Conservation (phyloP, 1,284 basidiomycete species). For the Ustilago trichophora region DNA sequence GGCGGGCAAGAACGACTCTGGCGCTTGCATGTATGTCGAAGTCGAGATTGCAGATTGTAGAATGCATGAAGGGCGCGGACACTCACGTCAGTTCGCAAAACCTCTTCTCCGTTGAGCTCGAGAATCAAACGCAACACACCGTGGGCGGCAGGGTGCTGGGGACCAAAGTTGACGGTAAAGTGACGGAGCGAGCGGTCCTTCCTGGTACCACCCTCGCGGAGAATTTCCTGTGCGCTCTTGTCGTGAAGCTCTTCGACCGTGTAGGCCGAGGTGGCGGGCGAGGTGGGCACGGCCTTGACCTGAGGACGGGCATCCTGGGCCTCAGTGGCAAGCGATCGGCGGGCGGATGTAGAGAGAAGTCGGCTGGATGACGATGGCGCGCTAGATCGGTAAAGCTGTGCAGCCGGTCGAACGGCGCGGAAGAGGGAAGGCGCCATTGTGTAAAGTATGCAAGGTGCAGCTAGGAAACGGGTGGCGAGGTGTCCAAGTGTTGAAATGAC, state of each 20-base stretch:
- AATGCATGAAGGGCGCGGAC: too few relatives aligned
- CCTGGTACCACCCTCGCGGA: constrained; percentile 77
- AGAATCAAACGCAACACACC: constrained; percentile 97
- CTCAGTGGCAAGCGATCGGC: constrained; percentile 51
- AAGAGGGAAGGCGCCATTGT: constrained; percentile 46
- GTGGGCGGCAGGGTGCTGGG: constrained; percentile 98
- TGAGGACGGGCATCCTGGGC: constrained; percentile 40
- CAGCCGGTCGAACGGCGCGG: constrained; percentile 39
- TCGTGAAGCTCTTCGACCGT: constrained; percentile 73
- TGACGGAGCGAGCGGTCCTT: constrained; percentile 79
- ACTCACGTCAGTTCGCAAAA: constrained; percentile 62
- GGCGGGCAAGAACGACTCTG: too few relatives aligned
- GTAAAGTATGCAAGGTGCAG: neutral
- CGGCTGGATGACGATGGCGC: constrained; percentile 32
- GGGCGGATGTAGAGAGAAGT: constrained; percentile 33
- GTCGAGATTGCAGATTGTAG: neutral
- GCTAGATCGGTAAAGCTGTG: constrained; percentile 34
- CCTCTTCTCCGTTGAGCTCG: constrained; percentile 90
- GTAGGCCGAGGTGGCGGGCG: constrained; percentile 49
- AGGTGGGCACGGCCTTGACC: constrained; percentile 32
- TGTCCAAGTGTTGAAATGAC: neutral
- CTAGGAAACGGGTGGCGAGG: constrained; percentile 14
- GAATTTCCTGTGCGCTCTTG: constrained; percentile 78
- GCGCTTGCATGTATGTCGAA: neutral
- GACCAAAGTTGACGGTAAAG: constrained; percentile 67